Conservation (phyloP, 805 yeast genomes). For the Teunomyces stri region DNA sequence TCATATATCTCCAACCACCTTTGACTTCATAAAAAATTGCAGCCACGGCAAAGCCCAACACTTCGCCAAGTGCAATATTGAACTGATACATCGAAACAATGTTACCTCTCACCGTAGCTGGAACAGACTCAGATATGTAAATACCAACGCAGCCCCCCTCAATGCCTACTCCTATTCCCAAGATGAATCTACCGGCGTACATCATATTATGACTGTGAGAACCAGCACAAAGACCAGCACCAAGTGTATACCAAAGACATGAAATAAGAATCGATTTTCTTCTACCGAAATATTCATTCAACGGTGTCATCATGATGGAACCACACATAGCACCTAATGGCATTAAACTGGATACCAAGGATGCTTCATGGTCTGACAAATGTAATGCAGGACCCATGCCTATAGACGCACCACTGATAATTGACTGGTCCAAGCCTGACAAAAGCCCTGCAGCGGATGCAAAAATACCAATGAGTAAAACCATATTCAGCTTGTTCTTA, state of each 20-base stretch:
- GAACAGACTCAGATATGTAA: slow-evolving; percentile 60
- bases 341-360: slow-evolving; percentile 58
- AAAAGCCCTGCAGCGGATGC: slow-evolving; percentile 65
- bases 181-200: slow-evolving; percentile 54
- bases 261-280: slow-evolving; percentile 53
- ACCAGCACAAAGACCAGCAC: slow-evolving; percentile 57
- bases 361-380: slow-evolving; percentile 42
- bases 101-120: slow-evolving; percentile 56
- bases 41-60: slow-evolving; percentile 60
- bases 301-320: slow-evolving; percentile 56
- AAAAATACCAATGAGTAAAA: slow-evolving; percentile 40
- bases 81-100: slow-evolving; percentile 63
- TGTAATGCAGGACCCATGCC: slow-evolving; percentile 45
- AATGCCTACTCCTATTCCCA: slow-evolving; percentile 65
- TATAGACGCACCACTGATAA: slow-evolving; percentile 61
- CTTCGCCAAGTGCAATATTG: slow-evolving; percentile 65
- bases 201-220: slow-evolving; percentile 32
- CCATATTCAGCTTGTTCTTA: slow-evolving; percentile 24
- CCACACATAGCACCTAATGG: slow-evolving; percentile 72
- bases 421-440: slow-evolving; percentile 67
- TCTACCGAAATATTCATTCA: slow-evolving; percentile 55
- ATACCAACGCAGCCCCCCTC: slow-evolving; percentile 66
- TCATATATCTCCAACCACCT: slow-evolving; percentile 65
- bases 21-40: slow-evolving; percentile 56
- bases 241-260: slow-evolving; percentile 58